Percentiles rank a stretch among this genome's conserved stretches.
Evolutionary conservation across 176 grass and related monocot genomes (phyloP).

Genomic region (Carex pumila): DNA sequence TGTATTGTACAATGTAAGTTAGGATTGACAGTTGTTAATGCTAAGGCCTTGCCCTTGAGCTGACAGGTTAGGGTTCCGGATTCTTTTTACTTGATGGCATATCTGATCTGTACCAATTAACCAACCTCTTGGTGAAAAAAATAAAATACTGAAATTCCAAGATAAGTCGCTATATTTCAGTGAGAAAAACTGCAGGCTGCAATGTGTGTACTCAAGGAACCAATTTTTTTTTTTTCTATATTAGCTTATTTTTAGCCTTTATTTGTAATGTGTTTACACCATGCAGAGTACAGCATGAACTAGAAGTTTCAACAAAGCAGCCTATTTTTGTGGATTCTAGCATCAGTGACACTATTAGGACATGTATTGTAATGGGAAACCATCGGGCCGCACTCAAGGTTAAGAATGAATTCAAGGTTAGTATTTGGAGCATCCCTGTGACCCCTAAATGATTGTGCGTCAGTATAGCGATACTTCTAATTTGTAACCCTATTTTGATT

Average conservation of each 20-base stretch:
- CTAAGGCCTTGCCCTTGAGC: background rate
- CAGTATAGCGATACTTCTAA: background rate
- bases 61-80: background rate
- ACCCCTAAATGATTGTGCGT: background rate
- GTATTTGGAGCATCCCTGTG: background rate
- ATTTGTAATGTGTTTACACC: conserved; percentile 20
- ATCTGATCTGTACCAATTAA: background rate
- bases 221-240: background rate
- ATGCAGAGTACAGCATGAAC: conserved; percentile 71
- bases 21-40: background rate
- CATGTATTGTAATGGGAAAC: conserved; percentile 95
- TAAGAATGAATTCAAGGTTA: conserved; percentile 87
- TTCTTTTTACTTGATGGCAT: background rate
- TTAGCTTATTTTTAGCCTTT: background rate
- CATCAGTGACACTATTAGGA: conserved; percentile 92
- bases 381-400: conserved; percentile 79
- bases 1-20: background rate
- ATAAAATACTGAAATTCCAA: background rate
- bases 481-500: background rate
- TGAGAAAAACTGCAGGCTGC: background rate
- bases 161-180: background rate
- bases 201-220: background rate
- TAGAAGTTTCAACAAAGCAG: conserved; percentile 93
- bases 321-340: conserved; percentile 96
- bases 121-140: background rate